Evolutionary conservation across 1,139 yeast genomes (phyloP), one percentile per base, ranked within the genome.

Genomic region (Yamadazyma blattariae): DNA sequence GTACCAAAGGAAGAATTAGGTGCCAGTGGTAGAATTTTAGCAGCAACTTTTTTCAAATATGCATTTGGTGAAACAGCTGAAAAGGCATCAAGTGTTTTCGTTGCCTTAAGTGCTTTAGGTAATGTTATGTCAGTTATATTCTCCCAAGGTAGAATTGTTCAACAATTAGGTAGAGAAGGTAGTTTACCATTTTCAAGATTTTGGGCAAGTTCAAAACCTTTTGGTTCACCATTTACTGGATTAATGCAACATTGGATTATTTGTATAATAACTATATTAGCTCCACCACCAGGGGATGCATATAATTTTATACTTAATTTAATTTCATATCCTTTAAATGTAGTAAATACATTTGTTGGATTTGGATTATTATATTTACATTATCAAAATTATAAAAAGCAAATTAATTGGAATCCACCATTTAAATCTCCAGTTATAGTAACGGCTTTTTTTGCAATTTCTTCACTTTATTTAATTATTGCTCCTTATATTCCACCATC

Each of bases 401-500:
- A 56, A 34, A 53, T 67, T 7, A 71, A 62, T 37, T 87, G 95
- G 95, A 67, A 74, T 35, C 92, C 95, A 32, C 88, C 90, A 27
- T 71, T 86, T 54, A 76, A 65, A 52, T 87, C 94, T 2, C 65
- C 84, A 15, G 57, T 79, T 32, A 79, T 83, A 10, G 82, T 84
- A 26, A 74, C 77, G 10, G 29, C 67, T 1, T 84, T 82, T 63
- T 86, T 86, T 61, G 71, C 76, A 38, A 60, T 85, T 37, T 72
- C 89, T 7, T 83, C 89, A 14, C 51, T 82, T 19, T 87, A 85
- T 54, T 67, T 87, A 53, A 73, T 85, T 38, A 75, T 76, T 39
- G 92, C 95, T 30, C 96, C 96, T 36, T 86, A 83, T 56, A 72
- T 87, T 44, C 90, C 94, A 27, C 95, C 95, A 34, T 54, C 70